Evolutionary conservation across 768 basidiomycete species (phyloP).

Genomic region (Termitomyces sp.): DNA sequence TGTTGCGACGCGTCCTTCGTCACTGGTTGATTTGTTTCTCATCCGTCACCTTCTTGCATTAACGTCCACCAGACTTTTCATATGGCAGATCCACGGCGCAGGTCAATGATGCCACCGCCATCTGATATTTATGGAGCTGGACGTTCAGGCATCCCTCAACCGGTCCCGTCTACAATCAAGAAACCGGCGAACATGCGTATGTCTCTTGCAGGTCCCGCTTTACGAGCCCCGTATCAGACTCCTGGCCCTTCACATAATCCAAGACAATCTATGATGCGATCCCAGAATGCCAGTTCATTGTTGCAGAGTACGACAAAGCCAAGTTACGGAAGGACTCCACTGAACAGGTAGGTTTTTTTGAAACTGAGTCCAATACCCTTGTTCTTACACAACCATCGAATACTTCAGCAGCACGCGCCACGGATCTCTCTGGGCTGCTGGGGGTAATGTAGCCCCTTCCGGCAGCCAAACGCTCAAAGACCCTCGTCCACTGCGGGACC

Average conservation of each 20-base stretch:
- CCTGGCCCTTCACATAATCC: constrained; percentile 44
- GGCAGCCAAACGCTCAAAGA: constrained; percentile 62
- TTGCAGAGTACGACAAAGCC: constrained; percentile 65
- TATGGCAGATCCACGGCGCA: constrained; percentile 39
- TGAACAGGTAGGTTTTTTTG: constrained; percentile 48
- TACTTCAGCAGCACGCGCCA: constrained; percentile 58
- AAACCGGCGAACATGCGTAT: constrained; percentile 57
- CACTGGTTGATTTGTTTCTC: neutral
- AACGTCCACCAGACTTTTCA: neutral
- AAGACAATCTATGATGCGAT: constrained; percentile 62
- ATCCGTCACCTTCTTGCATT: neutral
- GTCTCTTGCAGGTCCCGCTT: constrained; percentile 74
- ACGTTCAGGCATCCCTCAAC: constrained; percentile 53
- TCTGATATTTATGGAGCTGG: constrained; percentile 41
- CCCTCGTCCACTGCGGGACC: constrained; percentile 71
- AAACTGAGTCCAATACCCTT: constrained; percentile 2
- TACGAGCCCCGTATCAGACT: constrained; percentile 46
- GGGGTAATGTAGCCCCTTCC: constrained; percentile 40
- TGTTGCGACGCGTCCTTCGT: constrained; percentile 21
- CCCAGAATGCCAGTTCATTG: constrained; percentile 64
- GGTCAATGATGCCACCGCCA: constrained; percentile 53
- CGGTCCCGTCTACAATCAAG: constrained; percentile 71
- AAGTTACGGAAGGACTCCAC: constrained; percentile 66
- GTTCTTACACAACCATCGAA: neutral
- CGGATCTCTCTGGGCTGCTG: constrained; percentile 68